phyloP scores from a whole-genome alignment of 768 basidiomycete species.

The Termitomyces sp. region DNA sequence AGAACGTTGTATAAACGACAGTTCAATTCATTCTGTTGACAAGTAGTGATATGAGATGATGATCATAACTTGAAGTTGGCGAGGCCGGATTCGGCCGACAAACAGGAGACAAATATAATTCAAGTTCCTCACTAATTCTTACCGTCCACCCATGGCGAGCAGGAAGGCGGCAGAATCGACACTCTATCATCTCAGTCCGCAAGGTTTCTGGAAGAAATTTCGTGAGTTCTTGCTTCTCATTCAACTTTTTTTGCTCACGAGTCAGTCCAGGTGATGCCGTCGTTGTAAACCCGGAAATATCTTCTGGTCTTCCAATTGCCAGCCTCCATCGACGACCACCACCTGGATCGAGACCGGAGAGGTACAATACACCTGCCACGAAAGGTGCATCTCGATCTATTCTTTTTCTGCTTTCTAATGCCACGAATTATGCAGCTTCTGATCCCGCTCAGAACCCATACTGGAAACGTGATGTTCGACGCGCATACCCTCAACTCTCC shows the following conservation, averaged over 20 bases:
- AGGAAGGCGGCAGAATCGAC: slow-evolving; percentile 85
- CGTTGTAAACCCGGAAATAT: slow-evolving; percentile 87
- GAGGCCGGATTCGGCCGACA: slow-evolving; percentile 11
- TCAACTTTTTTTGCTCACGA: not conserved
- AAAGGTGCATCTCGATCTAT: slow-evolving; percentile 46
- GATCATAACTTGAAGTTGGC: not conserved
- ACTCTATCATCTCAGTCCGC: slow-evolving; percentile 82
- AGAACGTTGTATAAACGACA: not conserved
- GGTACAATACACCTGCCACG: slow-evolving; percentile 82
- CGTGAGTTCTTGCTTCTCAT: slow-evolving; percentile 35
- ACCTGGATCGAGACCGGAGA: slow-evolving; percentile 84
- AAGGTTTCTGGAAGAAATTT: slow-evolving; percentile 97
- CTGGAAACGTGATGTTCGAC: slow-evolving; percentile 93
- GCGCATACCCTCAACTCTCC: slow-evolving; percentile 88
- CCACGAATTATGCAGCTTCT: slow-evolving; percentile 41
- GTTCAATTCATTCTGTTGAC: not conserved
- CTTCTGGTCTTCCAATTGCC: slow-evolving; percentile 79
- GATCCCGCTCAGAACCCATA: slow-evolving; percentile 89
- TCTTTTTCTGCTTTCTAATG: not conserved
- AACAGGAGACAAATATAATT: slow-evolving; percentile 13
- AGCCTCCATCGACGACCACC: slow-evolving; percentile 74
- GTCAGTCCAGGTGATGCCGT: slow-evolving; percentile 64
- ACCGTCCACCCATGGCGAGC: slow-evolving; percentile 50
- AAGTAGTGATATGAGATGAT: too few species aligned
- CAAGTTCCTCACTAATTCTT: not conserved